Percentiles rank a stretch among this genome's conserved stretches.
These are phyloP conservation scores for Xerocomus potaroensis DNA, from an alignment of 768 basidiomycete species.

Conservation along the genomic window DNA sequence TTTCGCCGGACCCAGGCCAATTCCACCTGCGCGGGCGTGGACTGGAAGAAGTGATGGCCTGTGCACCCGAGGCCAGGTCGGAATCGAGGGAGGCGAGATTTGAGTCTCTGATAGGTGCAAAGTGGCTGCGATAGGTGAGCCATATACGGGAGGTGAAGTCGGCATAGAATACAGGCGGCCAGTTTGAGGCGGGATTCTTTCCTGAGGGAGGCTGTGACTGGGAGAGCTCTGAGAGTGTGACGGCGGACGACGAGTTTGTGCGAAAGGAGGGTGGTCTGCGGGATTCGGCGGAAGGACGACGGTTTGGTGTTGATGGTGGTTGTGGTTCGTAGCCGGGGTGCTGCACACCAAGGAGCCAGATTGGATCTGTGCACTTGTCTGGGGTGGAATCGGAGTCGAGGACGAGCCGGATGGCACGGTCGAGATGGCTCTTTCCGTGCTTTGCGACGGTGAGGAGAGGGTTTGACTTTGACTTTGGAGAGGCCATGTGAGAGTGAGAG, in stretches of 20 bases:
- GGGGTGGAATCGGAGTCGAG: conserved; percentile 85
- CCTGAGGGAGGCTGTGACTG: conserved; percentile 34
- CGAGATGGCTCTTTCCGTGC: conserved; percentile 70
- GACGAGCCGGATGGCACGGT: conserved; percentile 86
- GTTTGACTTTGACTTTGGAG: conserved; percentile 43
- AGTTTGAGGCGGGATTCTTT: conserved; percentile 39
- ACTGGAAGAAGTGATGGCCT: conserved; percentile 36
- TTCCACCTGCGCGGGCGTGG: conserved; percentile 55
- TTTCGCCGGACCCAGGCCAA: conserved; percentile 61
- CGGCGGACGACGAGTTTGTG: conserved; percentile 41
- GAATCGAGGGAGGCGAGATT: conserved; percentile 41
- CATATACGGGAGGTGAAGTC: conserved; percentile 89
- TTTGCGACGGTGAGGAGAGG: conserved; percentile 66
- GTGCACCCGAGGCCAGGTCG: conserved; percentile 28
- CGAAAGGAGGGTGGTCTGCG: conserved; percentile 41
- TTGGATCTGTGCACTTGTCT: conserved; percentile 76
- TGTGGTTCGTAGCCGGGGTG: conserved; percentile 69
- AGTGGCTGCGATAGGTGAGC: conserved; percentile 90
- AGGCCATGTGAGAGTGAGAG: conserved; percentile 39
- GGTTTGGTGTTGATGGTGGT: conserved; percentile 24
- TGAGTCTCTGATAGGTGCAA: conserved; percentile 71
- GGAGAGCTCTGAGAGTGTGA: conserved; percentile 31
- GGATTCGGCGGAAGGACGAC: conserved; percentile 40
- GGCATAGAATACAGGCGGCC: conserved; percentile 80
- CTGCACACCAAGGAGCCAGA: conserved; percentile 85